These are phyloP conservation scores for Pseudocercospora ulei DNA, from an alignment of 2,329 filamentous ascomycete genomes.

Conservation along the genomic window DNA sequence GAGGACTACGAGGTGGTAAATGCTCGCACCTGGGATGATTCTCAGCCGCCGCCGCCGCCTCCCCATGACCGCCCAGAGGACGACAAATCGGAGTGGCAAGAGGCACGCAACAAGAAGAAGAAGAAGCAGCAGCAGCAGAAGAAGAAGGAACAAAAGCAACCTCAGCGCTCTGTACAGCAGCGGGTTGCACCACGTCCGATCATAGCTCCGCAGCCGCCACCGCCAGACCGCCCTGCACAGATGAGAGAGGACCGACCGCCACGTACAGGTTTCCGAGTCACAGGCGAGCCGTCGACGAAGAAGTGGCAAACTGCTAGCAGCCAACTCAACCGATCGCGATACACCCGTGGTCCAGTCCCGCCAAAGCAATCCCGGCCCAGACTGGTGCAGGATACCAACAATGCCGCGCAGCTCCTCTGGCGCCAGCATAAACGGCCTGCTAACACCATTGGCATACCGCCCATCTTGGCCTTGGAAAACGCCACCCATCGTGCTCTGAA, in stretches of 20 bases:
- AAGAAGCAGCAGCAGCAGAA: no score
- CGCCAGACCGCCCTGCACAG: not conserved
- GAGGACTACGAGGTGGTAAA: constrained; percentile 22
- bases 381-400: constrained; percentile 14
- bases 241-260: not conserved
- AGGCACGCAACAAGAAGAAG: not conserved
- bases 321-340: no score
- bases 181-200: not conserved
- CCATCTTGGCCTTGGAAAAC: constrained; percentile 13
- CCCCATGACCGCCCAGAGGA: not conserved
- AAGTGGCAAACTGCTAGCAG: constrained; percentile 6
- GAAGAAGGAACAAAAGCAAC: not conserved
- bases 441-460: constrained; percentile 21
- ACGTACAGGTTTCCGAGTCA: not conserved
- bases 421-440: constrained; percentile 14
- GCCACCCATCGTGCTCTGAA: constrained; percentile 3
- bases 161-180: not conserved
- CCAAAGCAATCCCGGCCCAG: not conserved
- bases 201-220: not conserved
- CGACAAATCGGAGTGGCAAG: constrained; percentile 1
- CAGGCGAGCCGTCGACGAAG: not conserved
- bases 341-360: no score
- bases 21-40: constrained; percentile 21
- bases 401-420: constrained; percentile 21
- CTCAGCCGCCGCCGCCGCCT: not conserved